Evolutionary conservation across 257 asterid genomes (phyloP).

Genomic region (Jacaranda mimosifolia): DNA sequence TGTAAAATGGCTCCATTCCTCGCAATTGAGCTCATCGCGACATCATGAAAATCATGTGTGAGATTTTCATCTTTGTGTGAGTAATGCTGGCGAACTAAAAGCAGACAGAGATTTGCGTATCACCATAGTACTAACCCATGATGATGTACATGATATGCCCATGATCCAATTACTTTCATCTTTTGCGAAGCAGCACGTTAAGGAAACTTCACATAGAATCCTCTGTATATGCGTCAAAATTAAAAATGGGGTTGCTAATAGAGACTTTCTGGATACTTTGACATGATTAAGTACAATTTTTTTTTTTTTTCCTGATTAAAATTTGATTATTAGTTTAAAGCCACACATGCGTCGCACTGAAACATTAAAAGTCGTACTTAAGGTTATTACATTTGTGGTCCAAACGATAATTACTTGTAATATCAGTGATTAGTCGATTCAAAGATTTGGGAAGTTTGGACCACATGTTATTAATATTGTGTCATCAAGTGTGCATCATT

Average conservation of each 20-base stretch:
- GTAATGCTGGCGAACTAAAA: constrained; percentile 31
- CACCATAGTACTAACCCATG: constrained; percentile 29
- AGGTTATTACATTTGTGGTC: constrained; percentile 31
- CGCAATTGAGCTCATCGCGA: neutral
- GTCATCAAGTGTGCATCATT: constrained; percentile 27
- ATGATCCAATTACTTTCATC: constrained; percentile 34
- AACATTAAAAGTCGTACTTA: neutral
- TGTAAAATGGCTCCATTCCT: too few species aligned
- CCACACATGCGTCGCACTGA: constrained; percentile 38
- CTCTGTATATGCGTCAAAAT: neutral
- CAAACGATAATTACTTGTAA: constrained; percentile 6
- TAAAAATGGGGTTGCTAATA: too few species aligned
- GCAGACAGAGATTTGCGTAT: constrained; percentile 30
- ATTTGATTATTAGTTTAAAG: neutral
- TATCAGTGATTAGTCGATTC: neutral
- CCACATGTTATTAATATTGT: constrained; percentile 36
- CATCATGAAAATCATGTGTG: constrained; percentile 26
- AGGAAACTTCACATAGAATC: constrained; percentile 21
- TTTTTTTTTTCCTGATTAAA: neutral
- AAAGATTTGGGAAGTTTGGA: constrained; percentile 26
- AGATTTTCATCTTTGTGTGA: neutral
- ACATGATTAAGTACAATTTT: too few species aligned
- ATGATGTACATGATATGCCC: constrained; percentile 31
- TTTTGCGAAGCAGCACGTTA: constrained; percentile 21
- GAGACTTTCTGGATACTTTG: too few species aligned